These are phyloP conservation scores for Kipferlia bialata DNA, from an alignment of 78 protist genomes.

Conservation along the genomic window DNA sequence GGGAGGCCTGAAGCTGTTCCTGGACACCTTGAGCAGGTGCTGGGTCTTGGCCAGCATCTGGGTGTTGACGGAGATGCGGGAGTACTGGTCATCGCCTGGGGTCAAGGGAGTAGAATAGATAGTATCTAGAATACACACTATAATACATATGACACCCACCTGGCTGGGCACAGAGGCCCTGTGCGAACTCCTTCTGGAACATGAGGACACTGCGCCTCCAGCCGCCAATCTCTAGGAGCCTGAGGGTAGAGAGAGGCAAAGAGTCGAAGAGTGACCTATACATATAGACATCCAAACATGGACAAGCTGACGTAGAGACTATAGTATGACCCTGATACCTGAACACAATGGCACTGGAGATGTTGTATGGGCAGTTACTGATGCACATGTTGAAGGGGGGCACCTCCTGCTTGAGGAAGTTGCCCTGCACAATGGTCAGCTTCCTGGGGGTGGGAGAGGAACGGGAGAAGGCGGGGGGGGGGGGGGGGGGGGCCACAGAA, in stretches of 20 bases:
- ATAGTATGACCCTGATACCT: constrained; percentile 82
- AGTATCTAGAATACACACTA: constrained; percentile 28
- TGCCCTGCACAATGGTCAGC: constrained; percentile 53
- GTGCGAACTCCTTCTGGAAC: constrained; percentile 96
- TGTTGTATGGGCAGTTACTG: constrained; percentile 50
- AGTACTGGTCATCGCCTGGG: constrained; percentile 82
- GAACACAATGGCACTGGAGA: constrained; percentile 91
- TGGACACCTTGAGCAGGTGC: constrained; percentile 72
- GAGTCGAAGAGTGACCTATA: background rate
- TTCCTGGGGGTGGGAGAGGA: too few species aligned
- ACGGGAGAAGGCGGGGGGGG: too few species aligned
- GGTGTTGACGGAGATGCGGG: constrained; percentile 89
- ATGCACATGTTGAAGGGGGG: constrained; percentile 84
- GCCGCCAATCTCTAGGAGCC: background rate
- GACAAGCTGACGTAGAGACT: constrained; percentile 38
- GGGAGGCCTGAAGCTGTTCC: constrained; percentile 90
- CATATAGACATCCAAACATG: background rate
- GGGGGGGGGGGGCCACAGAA: too few species aligned
- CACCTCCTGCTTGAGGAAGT: constrained; percentile 53
- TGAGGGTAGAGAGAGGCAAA: background rate
- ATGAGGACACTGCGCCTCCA: constrained; percentile 74
- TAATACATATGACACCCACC: too few species aligned
- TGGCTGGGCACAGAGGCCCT: constrained; percentile 40
- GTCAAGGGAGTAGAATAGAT: constrained; percentile 85
- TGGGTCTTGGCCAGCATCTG: constrained; percentile 63